A percentile compares a stretch with the other conserved stretches of the same genome.
These are phyloP conservation scores for Chondrus crispus DNA, from an alignment of 23 red algal species.

Conservation along the genomic window DNA sequence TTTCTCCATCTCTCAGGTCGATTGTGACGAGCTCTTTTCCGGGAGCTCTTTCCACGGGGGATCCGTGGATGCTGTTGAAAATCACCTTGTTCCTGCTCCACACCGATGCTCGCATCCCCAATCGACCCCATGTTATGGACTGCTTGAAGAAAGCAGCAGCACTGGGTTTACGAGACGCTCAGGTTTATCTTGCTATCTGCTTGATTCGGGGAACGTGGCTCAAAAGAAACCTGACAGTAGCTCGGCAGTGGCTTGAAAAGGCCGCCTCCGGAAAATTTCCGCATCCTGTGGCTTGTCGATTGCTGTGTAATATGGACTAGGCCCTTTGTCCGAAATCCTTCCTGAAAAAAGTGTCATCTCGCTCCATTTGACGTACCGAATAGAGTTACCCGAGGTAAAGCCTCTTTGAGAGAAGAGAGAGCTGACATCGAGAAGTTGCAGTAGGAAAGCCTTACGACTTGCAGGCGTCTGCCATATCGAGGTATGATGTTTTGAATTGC, in stretches of 20 bases:
- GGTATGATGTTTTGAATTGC: constrained; percentile 19
- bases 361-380: background rate
- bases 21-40: background rate
- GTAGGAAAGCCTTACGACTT: constrained; percentile 23
- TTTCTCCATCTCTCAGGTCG: background rate
- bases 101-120: background rate
- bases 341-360: no score
- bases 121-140: constrained; percentile 13
- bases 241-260: constrained; percentile 1
- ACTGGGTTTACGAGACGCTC: constrained; percentile 5
- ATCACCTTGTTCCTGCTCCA: constrained; percentile 22
- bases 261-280: background rate
- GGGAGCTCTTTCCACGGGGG: constrained; percentile 1
- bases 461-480: background rate
- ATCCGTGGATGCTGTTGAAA: constrained; percentile 26
- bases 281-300: constrained; percentile 24
- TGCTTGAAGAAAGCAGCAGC: constrained; percentile 8
- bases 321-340: no score
- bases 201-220: constrained; percentile 25
- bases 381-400: background rate
- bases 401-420: background rate
- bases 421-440: constrained; percentile 21
- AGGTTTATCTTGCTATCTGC: constrained; percentile 15
- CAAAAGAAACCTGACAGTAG: background rate
- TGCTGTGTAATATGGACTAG: no score